Base-by-base conservation (phyloP, 2,329 filamentous ascomycete genomes). In the Fusarium sp. region DNA sequence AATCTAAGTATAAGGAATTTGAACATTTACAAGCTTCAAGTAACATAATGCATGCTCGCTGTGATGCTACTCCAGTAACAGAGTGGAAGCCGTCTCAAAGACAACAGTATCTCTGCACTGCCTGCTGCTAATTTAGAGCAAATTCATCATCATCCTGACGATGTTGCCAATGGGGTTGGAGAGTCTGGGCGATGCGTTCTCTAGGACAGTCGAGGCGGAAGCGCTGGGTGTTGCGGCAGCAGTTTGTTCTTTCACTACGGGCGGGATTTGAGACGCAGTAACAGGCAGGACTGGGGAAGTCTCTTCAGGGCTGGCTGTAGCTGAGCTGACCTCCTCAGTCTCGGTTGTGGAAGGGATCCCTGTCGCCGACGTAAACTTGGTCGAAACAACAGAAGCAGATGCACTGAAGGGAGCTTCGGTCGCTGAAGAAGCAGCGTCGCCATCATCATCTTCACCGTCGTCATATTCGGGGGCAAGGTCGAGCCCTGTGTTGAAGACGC, bases 401-500 rank as follows among this genome's bases (percentile, higher is more conserved):
- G 53, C 12, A 20, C 23, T 43, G 9, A 3, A 37, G 5, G 34
- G 18, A 37, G 3, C 34, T 5, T 37, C 16, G 34, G 16, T n/a
- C 34, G 34, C 34, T 21, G 49, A 21, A 32, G 32, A 28, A 40
- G 25, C 14, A n/a, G 9, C 34, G 13, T 21, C 21, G 6, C 10
- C 48, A 20, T 23, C 28, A 6, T 34, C 28, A 6, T 14, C 16
- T 10, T 37, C 6, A 2, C 16, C 49, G 2, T 40, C 48, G 11
- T 69, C 65, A 16, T 63, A 37, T 2, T 20, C 49, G 11, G 61
- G 50, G 2, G 12, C 2, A 5, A 70, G 0, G 4, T 66, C 2
- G 1, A 58, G 2, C 7, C 71, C 71, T 0, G 42, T 50, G 34
- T 73, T 73, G 18, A 50, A 55, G 4, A 73, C 71, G 7, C 59